Percentiles rank a stretch among this genome's conserved stretches.
Conservation (phyloP, 371 early-diverging fungal species). For the Mucor circinelloides region DNA sequence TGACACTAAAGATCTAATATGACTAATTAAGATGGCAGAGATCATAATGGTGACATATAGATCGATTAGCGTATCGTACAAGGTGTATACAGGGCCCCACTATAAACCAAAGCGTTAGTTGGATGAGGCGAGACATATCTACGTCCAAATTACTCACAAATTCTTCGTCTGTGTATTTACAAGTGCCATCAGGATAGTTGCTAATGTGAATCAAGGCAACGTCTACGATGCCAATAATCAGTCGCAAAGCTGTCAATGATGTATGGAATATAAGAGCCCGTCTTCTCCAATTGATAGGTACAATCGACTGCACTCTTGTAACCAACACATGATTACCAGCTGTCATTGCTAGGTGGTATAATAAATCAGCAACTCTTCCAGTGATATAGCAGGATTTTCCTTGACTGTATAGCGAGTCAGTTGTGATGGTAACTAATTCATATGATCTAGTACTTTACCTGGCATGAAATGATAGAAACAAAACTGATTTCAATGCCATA, state of each 20-base stretch:
- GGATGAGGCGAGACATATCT: not conserved
- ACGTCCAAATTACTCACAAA: slow-evolving; percentile 27
- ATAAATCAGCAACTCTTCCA: slow-evolving; percentile 33
- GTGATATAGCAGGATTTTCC: slow-evolving; percentile 19
- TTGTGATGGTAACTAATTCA: not conserved
- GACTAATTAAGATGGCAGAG: slow-evolving; percentile 28
- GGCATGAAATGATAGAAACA: slow-evolving; percentile 23
- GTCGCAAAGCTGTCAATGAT: slow-evolving; percentile 16
- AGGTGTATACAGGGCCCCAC: slow-evolving; percentile 52
- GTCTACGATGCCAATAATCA: slow-evolving; percentile 35
- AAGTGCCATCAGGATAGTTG: slow-evolving; percentile 15
- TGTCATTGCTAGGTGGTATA: slow-evolving; percentile 42
- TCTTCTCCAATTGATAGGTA: slow-evolving; percentile 25
- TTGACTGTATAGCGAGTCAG: not conserved
- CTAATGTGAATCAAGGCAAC: slow-evolving; percentile 18
- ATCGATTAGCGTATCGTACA: slow-evolving; percentile 43
- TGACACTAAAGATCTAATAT: slow-evolving; percentile 30
- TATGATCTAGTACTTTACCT: not conserved
- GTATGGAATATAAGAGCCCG: slow-evolving; percentile 11
- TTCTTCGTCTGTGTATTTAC: slow-evolving; percentile 32
- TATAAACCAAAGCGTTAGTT: not conserved
- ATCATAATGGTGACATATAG: slow-evolving; percentile 43
- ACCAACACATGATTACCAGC: slow-evolving; percentile 38
- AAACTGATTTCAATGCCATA: slow-evolving; percentile 23
- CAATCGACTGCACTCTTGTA: slow-evolving; percentile 32